Base-by-base conservation (phyloP, 805 yeast genomes). In the Metschnikowia proteae region DNA sequence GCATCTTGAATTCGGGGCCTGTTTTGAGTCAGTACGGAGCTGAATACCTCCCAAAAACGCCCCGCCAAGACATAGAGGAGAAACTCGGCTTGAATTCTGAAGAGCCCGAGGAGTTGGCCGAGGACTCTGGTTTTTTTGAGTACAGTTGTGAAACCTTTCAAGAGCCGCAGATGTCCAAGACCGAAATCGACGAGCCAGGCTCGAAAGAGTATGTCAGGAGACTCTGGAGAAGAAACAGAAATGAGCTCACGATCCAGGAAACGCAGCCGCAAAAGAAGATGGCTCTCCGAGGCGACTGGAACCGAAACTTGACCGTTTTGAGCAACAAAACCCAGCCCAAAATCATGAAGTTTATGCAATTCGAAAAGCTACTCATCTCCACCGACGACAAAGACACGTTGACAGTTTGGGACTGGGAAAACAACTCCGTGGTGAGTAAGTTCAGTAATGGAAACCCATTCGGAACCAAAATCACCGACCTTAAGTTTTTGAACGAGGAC, bases 101-200 rank as follows among this genome's bases (percentile, higher is more conserved):
- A 17, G 32, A 26, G 5, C 27, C 38, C n/a, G 11, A 8, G 22
- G 38, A 67, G 4, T 58, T 85, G 3, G 86, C 88, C 0, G 63
- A 80, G 8, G 72, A 73, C 4, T 83, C 88, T 7, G 79, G 80
- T 5, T 85, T 87, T 58, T 78, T 86, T 52, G 87, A 84, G 45
- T 87, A 84, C 64, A 80, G 86, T 57, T 80, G 88, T 50, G 99
- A 94, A 64, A 91, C 90, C 61, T 94, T 92, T 70, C 96, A 91
- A 60, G 98, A 91, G 61, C 97, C 99, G 0, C 98, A 92, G 62
- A 84, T 91, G 84, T 82, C 88, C 8, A 83, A 81, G 49, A 78
- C 80, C 46, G 97, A 92, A 57, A 68, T 82, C 13, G 97, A 92
- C 58, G 96, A 90, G 63, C 94, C 96, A 0, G 98, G 98, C 0